Evolutionary conservation across 2,329 filamentous ascomycete genomes (phyloP).

Genomic region (Ramichloridium luteum): DNA sequence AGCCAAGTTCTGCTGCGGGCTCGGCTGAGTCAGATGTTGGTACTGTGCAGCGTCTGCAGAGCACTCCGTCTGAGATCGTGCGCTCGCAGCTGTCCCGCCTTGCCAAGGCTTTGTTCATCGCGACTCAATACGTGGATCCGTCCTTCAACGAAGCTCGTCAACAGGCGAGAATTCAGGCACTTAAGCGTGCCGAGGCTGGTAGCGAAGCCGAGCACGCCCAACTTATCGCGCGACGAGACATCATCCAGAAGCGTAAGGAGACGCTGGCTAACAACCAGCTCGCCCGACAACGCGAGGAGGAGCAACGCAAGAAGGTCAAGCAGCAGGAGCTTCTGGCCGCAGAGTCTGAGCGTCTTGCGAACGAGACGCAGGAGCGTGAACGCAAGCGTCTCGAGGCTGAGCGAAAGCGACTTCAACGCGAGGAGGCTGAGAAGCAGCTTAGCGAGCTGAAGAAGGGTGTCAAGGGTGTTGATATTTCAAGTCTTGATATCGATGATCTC

Average conservation of each 20-base stretch:
- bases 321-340: conserved; percentile 82
- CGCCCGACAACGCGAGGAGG: conserved; percentile 83
- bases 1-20: conserved; percentile 70
- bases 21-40: conserved; percentile 77
- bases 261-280: conserved; percentile 81
- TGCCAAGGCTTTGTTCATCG: conserved; percentile 80
- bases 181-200: conserved; percentile 70
- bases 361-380: conserved; percentile 86
- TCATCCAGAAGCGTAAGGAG: conserved; percentile 96
- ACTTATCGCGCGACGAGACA: conserved; percentile 69
- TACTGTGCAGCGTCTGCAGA: conserved; percentile 88
- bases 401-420: conserved; percentile 54
- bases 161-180: conserved; percentile 65
- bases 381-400: conserved; percentile 75
- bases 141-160: conserved; percentile 71
- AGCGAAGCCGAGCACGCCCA: conserved; percentile 86
- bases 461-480: conserved; percentile 75
- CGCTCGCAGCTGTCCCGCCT: conserved; percentile 87
- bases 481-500: conserved; percentile 64
- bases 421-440: conserved; percentile 65
- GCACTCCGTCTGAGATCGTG: conserved; percentile 94
- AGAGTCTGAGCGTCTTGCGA: conserved; percentile 76
- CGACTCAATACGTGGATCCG: conserved; percentile 91
- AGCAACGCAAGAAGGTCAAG: conserved; percentile 71
- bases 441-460: conserved; percentile 86